A percentile compares a stretch with the other conserved stretches of the same genome.
These are phyloP conservation scores for Tulasnella sp. DNA, from an alignment of 768 basidiomycete genomes.

Conservation along the genomic window DNA sequence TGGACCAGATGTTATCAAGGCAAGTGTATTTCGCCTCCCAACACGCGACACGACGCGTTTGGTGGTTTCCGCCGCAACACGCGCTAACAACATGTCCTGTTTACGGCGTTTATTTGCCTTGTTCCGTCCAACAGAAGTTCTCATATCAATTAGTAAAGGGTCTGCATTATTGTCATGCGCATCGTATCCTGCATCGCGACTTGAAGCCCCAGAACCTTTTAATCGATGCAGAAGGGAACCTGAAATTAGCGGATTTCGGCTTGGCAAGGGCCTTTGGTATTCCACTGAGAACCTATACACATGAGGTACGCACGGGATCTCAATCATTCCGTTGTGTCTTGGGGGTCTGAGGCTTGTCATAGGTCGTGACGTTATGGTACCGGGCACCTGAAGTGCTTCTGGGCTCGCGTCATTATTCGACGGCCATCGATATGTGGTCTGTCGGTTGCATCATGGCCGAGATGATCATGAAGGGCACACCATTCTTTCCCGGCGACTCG, in stretches of 20 bases:
- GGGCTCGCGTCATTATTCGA: constrained; percentile 91
- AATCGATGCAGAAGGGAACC: constrained; percentile 77
- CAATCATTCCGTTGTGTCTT: neutral
- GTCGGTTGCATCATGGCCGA: constrained; percentile 97
- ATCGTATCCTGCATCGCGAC: constrained; percentile 93
- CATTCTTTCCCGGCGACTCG: constrained; percentile 96
- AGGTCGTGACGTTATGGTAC: constrained; percentile 99
- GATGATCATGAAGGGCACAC: constrained; percentile 83
- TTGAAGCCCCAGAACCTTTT: constrained; percentile 93
- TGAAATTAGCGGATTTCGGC: constrained; percentile 95
- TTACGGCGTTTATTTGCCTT: constrained; percentile 14
- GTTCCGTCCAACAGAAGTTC: constrained; percentile 63
- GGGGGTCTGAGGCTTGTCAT: neutral
- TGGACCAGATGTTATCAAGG: constrained; percentile 42
- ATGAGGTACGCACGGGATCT: constrained; percentile 48
- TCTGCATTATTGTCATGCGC: constrained; percentile 86
- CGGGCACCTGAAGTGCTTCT: constrained; percentile 95
- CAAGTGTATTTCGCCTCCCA: neutral
- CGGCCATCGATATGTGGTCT: constrained; percentile 99
- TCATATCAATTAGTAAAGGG: constrained; percentile 87
- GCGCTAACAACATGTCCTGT: neutral
- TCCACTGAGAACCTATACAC: constrained; percentile 97
- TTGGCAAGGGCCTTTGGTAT: constrained; percentile 96
- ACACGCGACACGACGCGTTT: neutral
- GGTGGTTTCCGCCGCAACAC: neutral